phyloP scores from a whole-genome alignment of 106 monocot species.

The Ottelia alismoides region DNA sequence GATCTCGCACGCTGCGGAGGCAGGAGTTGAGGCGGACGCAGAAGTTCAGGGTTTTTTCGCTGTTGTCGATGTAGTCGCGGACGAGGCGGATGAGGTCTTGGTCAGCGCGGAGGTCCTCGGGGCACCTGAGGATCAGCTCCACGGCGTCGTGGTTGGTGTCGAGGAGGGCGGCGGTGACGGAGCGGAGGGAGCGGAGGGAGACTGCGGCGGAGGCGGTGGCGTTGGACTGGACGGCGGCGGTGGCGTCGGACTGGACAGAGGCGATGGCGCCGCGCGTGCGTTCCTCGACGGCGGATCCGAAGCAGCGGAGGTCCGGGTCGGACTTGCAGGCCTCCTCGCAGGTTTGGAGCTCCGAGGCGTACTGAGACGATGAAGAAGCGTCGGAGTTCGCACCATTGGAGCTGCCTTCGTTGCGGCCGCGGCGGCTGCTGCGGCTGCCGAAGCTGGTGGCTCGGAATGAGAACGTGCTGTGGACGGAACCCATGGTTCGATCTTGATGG shows the following conservation, averaged over 20 bases:
- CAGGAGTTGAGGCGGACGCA: slow-evolving; percentile 34
- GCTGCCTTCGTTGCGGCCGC: too few species aligned
- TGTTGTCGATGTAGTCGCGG: slow-evolving; percentile 44
- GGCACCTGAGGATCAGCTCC: slow-evolving; percentile 26
- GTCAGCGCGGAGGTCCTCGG: slow-evolving; percentile 30
- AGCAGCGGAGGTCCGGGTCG: slow-evolving; percentile 25
- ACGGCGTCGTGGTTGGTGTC: slow-evolving; percentile 35
- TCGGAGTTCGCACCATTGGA: too few species aligned
- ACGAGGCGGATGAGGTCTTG: slow-evolving; percentile 35
- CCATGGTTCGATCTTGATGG: too few species aligned
- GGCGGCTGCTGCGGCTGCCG: too few species aligned
- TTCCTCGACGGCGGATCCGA: slow-evolving; percentile 24
- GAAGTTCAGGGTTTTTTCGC: slow-evolving; percentile 33
- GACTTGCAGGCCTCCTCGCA: slow-evolving; percentile 19
- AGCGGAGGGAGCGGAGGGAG: slow-evolving; percentile 33
- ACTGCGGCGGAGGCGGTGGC: slow-evolving; percentile 26
- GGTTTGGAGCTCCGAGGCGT: too few species aligned
- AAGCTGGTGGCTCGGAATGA: too few species aligned
- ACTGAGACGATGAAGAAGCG: too few species aligned
- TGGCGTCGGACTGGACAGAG: too few species aligned
- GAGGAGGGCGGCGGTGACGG: slow-evolving; percentile 22
- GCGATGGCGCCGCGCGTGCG: slow-evolving; percentile 21
- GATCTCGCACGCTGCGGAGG: slow-evolving; percentile 27
- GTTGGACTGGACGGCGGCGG: slow-evolving; percentile 23
- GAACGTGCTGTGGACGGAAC: too few species aligned